Evolutionary conservation across 75 land plant genomes (phyloP).

Genomic region (Ceratopteris richardii): DNA sequence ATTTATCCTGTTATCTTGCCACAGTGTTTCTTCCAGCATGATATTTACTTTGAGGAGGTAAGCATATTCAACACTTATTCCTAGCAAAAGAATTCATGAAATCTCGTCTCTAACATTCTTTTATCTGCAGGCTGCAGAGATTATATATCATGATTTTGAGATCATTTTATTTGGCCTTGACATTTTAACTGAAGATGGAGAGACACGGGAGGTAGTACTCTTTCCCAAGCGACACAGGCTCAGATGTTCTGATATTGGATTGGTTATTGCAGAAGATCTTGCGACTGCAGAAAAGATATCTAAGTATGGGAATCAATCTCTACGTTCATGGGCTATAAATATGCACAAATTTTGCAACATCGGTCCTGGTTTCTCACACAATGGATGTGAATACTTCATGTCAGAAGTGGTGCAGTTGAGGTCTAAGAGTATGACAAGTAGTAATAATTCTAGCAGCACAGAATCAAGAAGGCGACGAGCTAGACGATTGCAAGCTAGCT

Average conservation of each 20-base stretch:
- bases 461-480: neutral
- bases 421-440: neutral
- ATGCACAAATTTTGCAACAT: constrained; percentile 6
- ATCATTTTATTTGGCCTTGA: constrained; percentile 40
- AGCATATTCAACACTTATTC: constrained; percentile 6
- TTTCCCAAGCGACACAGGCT: constrained; percentile 31
- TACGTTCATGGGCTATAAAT: constrained; percentile 4
- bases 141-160: constrained; percentile 23
- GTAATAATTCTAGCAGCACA: neutral
- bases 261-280: constrained; percentile 35
- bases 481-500: neutral
- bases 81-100: neutral
- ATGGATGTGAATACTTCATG: neutral
- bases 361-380: too few relatives aligned
- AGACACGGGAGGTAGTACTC: constrained; percentile 20
- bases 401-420: constrained; percentile 1
- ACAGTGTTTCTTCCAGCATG: constrained; percentile 19
- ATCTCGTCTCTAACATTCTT: neutral
- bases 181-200: constrained; percentile 19
- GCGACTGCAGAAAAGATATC: constrained; percentile 24
- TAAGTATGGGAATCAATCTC: constrained; percentile 12
- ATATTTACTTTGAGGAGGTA: constrained; percentile 34
- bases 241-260: constrained; percentile 22
- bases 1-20: constrained; percentile 39
- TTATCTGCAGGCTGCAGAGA: constrained; percentile 26